phyloP scores from a whole-genome alignment of 1,139 yeast species.

The Debaryomyces psychrophilus region DNA sequence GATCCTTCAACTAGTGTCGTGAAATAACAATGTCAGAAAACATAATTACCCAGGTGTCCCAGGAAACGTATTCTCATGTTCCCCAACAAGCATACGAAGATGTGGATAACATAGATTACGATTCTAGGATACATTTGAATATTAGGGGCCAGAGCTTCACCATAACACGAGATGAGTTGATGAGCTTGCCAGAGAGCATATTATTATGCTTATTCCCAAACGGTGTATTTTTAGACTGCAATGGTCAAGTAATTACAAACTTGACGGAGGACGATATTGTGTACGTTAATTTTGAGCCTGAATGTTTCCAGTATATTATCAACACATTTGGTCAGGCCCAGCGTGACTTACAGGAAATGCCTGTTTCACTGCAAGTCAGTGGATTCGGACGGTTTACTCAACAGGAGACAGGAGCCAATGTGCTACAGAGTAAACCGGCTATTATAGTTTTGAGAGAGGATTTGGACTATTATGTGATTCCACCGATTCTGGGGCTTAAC shows the following conservation, averaged over 20 bases:
- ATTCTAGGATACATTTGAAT: conserved; percentile 66
- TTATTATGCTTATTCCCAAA: conserved; percentile 85
- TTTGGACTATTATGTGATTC: conserved; percentile 88
- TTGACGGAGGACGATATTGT: conserved; percentile 77
- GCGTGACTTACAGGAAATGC: conserved; percentile 34
- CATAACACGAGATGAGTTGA: conserved; percentile 83
- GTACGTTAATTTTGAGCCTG: conserved; percentile 82
- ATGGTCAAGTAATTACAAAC: conserved; percentile 76
- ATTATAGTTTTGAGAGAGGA: conserved; percentile 93
- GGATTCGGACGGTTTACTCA: conserved; percentile 18
- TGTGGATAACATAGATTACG: conserved; percentile 51
- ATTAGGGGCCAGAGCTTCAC: conserved; percentile 66
- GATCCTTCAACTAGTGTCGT: background rate
- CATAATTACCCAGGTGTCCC: conserved; percentile 69
- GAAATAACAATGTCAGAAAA: conserved; percentile 35
- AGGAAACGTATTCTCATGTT: conserved; percentile 32
- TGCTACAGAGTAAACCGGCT: conserved; percentile 81
- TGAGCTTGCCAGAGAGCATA: conserved; percentile 89
- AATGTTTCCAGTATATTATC: conserved; percentile 81
- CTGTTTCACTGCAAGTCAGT: conserved; percentile 29
- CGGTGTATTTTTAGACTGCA: conserved; percentile 78
- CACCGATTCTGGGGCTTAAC: conserved; percentile 59
- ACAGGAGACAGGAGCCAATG: conserved; percentile 39
- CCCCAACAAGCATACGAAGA: conserved; percentile 22
- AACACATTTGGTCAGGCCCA: conserved; percentile 59